Conservation (phyloP, 2,329 filamentous ascomycete genomes). For the Ceratocystiopsis minuta region DNA sequence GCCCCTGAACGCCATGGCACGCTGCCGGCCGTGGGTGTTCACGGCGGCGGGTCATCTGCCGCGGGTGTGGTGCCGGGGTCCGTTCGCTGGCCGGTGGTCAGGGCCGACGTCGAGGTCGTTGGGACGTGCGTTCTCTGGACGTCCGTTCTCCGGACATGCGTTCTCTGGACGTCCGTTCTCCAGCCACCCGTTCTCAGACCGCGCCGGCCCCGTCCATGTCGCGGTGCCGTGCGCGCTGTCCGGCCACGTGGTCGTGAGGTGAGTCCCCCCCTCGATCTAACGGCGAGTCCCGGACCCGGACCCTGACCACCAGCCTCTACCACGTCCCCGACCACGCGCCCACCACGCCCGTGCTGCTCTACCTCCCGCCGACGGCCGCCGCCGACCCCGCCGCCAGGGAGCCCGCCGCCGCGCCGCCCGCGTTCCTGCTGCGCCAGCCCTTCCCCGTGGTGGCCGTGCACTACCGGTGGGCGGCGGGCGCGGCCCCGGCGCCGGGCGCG, state of each 20-base stretch:
- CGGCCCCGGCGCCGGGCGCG: slow-evolving; percentile 10
- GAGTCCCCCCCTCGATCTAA: too few relatives aligned
- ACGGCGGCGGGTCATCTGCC: too few relatives aligned
- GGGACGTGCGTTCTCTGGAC: too few relatives aligned
- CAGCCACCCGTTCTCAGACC: not conserved
- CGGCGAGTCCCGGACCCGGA: not conserved
- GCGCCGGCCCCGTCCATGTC: slow-evolving; percentile 17
- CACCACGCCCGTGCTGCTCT: slow-evolving; percentile 30
- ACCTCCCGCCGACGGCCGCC: slow-evolving; percentile 30
- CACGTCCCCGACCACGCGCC: slow-evolving; percentile 22
- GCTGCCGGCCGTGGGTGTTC: too few relatives aligned
- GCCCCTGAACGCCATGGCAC: too few relatives aligned
- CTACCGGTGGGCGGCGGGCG: slow-evolving; percentile 33
- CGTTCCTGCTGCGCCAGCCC: slow-evolving; percentile 20
- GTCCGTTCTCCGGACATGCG: not conserved
- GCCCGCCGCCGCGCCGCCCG: slow-evolving; percentile 13
- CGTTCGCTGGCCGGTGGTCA: too few relatives aligned
- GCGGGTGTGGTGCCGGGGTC: too few relatives aligned
- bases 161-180: not conserved
- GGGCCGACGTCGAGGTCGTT: too few relatives aligned
- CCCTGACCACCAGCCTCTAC: slow-evolving; percentile 25
- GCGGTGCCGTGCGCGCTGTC: slow-evolving; percentile 29
- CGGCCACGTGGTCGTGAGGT: slow-evolving; percentile 33
- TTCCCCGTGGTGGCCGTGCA: slow-evolving; percentile 36
- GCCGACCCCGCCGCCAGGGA: too few relatives aligned